Base-by-base conservation (phyloP, 495 filamentous ascomycete genomes). In the Penicillium lagena region DNA sequence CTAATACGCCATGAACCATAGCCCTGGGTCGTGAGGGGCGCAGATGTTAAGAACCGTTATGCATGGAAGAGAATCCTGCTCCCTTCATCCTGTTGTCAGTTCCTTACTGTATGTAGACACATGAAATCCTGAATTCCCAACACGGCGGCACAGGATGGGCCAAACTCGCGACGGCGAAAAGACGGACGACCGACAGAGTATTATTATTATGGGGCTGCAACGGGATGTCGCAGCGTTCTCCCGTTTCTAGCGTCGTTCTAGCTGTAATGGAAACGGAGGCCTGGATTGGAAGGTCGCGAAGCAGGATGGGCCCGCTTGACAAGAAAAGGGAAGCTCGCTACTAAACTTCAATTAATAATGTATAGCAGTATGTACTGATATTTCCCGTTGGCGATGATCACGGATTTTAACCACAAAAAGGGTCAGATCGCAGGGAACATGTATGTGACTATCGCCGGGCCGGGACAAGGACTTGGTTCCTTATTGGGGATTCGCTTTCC, bases 171-270 rank as follows among this genome's bases (percentile, higher is more conserved):
- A 34, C 9, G n/a, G 32, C 9, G n/a, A 34, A 34, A 34, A 34
- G 32, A 34, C 9, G n/a, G 32, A 12, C 4, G 32, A 22, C 22
- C 2, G 22, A 22, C 22, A 22, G 22, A 22, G 22, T 22, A 22
- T 22, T 22, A 22, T 3, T 0, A 22, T 22, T 22, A 22, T 6
- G 22, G 22, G 29, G 15, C 33, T 35, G 30, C 30, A 11, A 31
- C 31, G 35, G 33, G 37, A 11, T 12, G 10, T 43, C 29, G 12
- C 30, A 11, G 13, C 43, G 43, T 48, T 56, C 52, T 48, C 43
- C 50, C 46, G 51, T 56, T 62, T 62, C 58, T 62, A 62, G 56
- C 50, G 52, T 35, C 39, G 30, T 61, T 61, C 58, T 59, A 59
- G 58, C 48, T 50, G 58, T 56, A 59, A 54, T 39, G 35, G 39